Evolutionary conservation across 2,329 filamentous ascomycete genomes (phyloP).

Genomic region (Phialophora chinensis): DNA sequence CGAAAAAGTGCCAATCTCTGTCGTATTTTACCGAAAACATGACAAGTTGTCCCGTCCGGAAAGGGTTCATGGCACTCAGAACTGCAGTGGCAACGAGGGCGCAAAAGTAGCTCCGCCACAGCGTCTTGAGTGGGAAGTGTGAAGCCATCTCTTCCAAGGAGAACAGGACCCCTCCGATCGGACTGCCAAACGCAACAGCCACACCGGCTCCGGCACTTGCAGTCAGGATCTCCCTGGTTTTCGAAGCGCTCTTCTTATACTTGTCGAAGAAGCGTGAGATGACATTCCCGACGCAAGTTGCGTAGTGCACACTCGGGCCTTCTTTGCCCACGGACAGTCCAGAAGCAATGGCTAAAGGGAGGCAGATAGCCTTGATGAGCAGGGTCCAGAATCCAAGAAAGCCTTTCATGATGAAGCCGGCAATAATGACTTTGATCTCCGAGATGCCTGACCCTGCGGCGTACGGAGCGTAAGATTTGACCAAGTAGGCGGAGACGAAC

Average conservation of each 20-base stretch:
- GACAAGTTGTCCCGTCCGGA: slow-evolving; percentile 94
- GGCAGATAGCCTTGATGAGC: slow-evolving; percentile 87
- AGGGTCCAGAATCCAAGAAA: slow-evolving; percentile 92
- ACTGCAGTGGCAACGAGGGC: slow-evolving; percentile 93
- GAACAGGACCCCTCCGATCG: slow-evolving; percentile 95
- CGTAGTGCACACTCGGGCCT: slow-evolving; percentile 98
- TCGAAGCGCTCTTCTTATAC: slow-evolving; percentile 88
- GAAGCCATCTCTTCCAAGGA: slow-evolving; percentile 98
- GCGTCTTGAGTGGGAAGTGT: slow-evolving; percentile 93
- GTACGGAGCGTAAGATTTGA: slow-evolving; percentile 92
- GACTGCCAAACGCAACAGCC: slow-evolving; percentile 94
- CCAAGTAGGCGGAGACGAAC: slow-evolving; percentile 78
- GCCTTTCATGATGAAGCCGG: slow-evolving; percentile 98
- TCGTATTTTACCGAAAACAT: slow-evolving; percentile 99
- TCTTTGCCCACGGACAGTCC: slow-evolving; percentile 96
- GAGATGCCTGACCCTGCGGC: slow-evolving; percentile 96
- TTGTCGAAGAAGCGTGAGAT: slow-evolving; percentile 92
- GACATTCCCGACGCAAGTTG: slow-evolving; percentile 95
- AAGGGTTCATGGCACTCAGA: slow-evolving; percentile 94
- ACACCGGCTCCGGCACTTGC: slow-evolving; percentile 95
- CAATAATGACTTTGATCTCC: slow-evolving; percentile 99
- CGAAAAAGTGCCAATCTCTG: slow-evolving; percentile 97
- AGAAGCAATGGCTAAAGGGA: slow-evolving; percentile 91
- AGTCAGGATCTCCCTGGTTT: slow-evolving; percentile 92
- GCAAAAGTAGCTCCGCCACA: slow-evolving; percentile 98